Percentiles rank a stretch among this genome's conserved stretches.
These are phyloP conservation scores for Diaporthe longicolla DNA, from an alignment of 2,329 filamentous ascomycete species.

Conservation along the genomic window DNA sequence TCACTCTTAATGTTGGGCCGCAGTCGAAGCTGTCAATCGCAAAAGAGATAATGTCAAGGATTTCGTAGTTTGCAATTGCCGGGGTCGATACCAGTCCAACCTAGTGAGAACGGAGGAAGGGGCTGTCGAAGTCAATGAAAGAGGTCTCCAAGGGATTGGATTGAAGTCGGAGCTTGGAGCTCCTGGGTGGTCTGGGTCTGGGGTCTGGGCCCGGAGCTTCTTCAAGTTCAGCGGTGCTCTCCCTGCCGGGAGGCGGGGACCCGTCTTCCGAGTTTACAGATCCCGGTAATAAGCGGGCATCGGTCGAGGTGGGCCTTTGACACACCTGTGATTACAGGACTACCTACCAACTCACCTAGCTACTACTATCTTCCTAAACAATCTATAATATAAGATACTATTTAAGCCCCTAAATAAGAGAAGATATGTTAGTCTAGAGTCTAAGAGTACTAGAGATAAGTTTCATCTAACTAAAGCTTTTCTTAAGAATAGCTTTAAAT, in stretches of 20 bases:
- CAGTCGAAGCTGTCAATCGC: too few species aligned
- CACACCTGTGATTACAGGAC: too few species aligned
- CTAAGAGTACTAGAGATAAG: too few species aligned
- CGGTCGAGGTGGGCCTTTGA: not conserved
- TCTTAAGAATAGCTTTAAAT: too few species aligned
- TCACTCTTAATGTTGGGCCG: not conserved
- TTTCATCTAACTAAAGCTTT: too few species aligned
- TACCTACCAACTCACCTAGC: too few species aligned
- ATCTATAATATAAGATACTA: too few species aligned
- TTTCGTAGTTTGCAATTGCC: not conserved
- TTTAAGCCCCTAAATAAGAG: too few species aligned
- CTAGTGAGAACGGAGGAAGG: not conserved
- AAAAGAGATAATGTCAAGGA: not conserved
- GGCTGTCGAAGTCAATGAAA: not conserved
- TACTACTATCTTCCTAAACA: too few species aligned
- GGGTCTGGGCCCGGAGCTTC: constrained; percentile 34
- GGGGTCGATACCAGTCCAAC: not conserved
- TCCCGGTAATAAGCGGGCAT: constrained; percentile 12
- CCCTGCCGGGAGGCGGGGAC: constrained; percentile 24
- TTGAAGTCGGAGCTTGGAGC: constrained; percentile 27
- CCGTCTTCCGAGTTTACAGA: constrained; percentile 22
- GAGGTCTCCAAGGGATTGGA: constrained; percentile 21
- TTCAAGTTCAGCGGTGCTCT: constrained; percentile 14
- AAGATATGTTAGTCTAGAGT: too few species aligned
- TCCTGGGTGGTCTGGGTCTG: constrained; percentile 22